A percentile compares a stretch with the other conserved stretches of the same genome.
phyloP scores from a whole-genome alignment of 2,329 filamentous ascomycete species.

The Cladosporium cucumerinum region DNA sequence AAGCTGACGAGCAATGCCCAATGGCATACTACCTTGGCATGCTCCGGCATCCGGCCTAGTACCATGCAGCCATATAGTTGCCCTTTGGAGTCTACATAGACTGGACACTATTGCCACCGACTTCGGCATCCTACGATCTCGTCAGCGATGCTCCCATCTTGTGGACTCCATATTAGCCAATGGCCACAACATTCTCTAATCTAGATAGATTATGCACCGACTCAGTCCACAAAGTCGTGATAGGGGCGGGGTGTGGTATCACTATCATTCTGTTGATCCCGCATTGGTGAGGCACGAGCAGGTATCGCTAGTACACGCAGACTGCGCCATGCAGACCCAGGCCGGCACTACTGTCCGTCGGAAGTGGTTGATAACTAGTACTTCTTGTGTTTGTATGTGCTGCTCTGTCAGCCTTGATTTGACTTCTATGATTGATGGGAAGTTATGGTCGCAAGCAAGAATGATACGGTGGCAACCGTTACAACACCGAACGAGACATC shows the following conservation, averaged over 20 bases:
- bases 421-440: not conserved
- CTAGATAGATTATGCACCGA: not conserved
- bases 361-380: not conserved
- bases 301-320: not conserved
- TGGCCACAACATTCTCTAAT: not conserved
- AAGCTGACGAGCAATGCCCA: not conserved
- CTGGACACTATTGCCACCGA: not conserved
- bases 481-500: not conserved
- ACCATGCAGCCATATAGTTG: not conserved
- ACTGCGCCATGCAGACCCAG: not conserved
- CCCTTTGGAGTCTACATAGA: not conserved
- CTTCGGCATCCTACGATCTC: not conserved
- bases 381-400: not conserved
- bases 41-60: not conserved
- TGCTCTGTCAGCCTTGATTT: not conserved
- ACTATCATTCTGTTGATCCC: not conserved
- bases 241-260: not conserved
- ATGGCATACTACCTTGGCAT: not conserved
- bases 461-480: not conserved
- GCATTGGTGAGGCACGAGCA: not conserved
- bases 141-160: not conserved
- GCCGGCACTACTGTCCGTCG: not conserved
- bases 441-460: not conserved
- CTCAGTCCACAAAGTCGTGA: not conserved
- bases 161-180: not conserved